Base-by-base conservation (phyloP, 2,329 filamentous ascomycete species). In the Penicillium psychrosexuale region DNA sequence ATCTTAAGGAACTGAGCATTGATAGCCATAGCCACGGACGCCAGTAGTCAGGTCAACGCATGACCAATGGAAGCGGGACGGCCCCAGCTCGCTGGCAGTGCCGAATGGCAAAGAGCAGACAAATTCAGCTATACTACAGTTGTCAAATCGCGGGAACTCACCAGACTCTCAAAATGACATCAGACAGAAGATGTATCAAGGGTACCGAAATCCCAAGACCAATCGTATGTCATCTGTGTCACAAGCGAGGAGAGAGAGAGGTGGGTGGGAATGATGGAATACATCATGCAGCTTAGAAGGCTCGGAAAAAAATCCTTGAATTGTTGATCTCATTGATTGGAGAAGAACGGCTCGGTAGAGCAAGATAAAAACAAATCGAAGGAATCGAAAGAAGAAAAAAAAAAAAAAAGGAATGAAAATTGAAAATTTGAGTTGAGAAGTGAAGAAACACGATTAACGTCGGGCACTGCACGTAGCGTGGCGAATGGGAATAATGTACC, bases 401-500 rank as follows among this genome's bases (percentile, higher is more conserved):
- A 34, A 57, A 57, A 63, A 65, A 60, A 63, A 56, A 64, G 49
- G 47, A 59, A 64, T 57, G 59, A 45, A 61, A 61, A 66, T 63
- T 62, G 60, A 60, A 67, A 51, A 57, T 54, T 54, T 57, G 63
- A 55, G 19, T 28, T 44, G 37, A 55, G 48, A 61, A 63, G 64
- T 54, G 48, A 53, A 52, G 53, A 55, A 63, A 55, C 63, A 58
- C 47, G 65, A 66, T 69, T 65, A 69, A 67, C 67, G 66, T 59
- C 63, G 61, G 64, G 47, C 47, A 59, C 61, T 59, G 59, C 57
- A 58, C 43, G 37, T 39, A 55, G 51, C 53, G 47, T 37, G 52
- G 43, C 40, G 52, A 56, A 55, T 58, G 61, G 63, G 65, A 64
- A 61, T 66, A 69, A 70, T 65, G 64, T 70, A 63, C 65, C 64